Percentiles rank a stretch among this genome's conserved stretches.
Conservation (phyloP, 805 yeast genomes). For the Lachancea waltii region DNA sequence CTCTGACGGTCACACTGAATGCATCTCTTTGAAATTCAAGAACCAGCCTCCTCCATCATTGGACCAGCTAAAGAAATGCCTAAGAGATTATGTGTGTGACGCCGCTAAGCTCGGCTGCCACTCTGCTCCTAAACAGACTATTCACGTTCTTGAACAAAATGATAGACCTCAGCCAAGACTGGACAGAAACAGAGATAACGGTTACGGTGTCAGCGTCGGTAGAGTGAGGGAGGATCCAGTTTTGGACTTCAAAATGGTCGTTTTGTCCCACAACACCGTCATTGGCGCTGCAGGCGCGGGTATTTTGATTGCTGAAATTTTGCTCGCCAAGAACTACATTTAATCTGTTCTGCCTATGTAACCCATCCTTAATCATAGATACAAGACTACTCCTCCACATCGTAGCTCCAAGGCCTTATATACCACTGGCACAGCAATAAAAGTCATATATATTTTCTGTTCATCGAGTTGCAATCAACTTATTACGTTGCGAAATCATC, state of each 20-base stretch:
- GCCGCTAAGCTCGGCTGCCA: constrained; percentile 73
- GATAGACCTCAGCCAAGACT: constrained; percentile 98
- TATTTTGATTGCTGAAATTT: constrained; percentile 85
- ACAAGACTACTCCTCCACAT: not conserved
- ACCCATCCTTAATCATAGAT: not conserved
- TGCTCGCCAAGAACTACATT: constrained; percentile 68
- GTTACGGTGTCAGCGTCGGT: constrained; percentile 93
- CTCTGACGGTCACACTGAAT: constrained; percentile 95
- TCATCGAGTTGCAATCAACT: too few species aligned
- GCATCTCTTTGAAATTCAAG: constrained; percentile 80
- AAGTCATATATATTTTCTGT: too few species aligned
- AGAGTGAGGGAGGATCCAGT: constrained; percentile 91
- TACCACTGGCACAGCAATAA: too few species aligned
- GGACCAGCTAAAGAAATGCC: constrained; percentile 65
- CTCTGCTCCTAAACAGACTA: constrained; percentile 89
- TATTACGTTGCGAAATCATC: too few species aligned
- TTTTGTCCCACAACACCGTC: constrained; percentile 93
- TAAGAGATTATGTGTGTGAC: constrained; percentile 74
- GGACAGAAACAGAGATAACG: constrained; percentile 91
- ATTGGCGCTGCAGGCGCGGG: constrained; percentile 99
- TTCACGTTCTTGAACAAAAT: constrained; percentile 82
- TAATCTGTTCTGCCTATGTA: too few species aligned
- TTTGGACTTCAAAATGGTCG: constrained; percentile 92
- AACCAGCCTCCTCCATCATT: constrained; percentile 79
- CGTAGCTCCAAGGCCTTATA: not conserved